Evolutionary conservation across 139 green algal species (phyloP), one percentile per base, ranked within the genome.

Genomic region (Medakamo hakoo): DNA sequence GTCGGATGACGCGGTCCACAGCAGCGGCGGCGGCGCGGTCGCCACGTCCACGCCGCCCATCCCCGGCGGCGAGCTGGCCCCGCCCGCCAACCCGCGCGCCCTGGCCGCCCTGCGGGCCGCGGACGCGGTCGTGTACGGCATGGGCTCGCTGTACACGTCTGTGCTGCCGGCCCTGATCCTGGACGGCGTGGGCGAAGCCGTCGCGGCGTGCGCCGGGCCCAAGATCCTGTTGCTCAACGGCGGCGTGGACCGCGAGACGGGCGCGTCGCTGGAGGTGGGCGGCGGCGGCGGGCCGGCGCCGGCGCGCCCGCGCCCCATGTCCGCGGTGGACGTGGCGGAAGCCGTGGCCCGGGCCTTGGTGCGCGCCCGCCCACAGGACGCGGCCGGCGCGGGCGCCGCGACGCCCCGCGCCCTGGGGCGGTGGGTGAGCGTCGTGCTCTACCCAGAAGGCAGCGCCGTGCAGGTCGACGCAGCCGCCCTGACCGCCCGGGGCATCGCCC

Each of bases 171-270:
- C 76, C 26, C 75, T 99, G 25, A 79, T 90, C 40, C 79, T 96
- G 30, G 64, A 80, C 3, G 87, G 87, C 14, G 84, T 96, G 58
- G 90, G 89, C 5, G 88, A 96, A 77, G 76, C 76, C 3, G 78
- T 97, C 9, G 78, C 81, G 3, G 63, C 59, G 3, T 26, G 60
- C 2, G 32, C 18, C 20, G 78, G 73, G 64, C 76, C 76, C 55
- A 88, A 94, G 83, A 75, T 96, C n/a, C 63, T 98, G 56, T 63
- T 97, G 31, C 73, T 99, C 20, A 99, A 99, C 70, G 93, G 93
- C 59, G 81, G 65, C 4, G 74, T 90, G 56, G 93, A 99, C 70
- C 77, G 93, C 0, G 93, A 99, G 76, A 98, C 83, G 0, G 68
- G 70, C 20, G 66, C 60, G 24, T 77, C 68, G 49, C 59, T 61